A percentile compares a stretch with the other conserved stretches of the same genome.
Evolutionary conservation across 2,329 filamentous ascomycete species (phyloP).

Genomic region (Coniella lustricola): DNA sequence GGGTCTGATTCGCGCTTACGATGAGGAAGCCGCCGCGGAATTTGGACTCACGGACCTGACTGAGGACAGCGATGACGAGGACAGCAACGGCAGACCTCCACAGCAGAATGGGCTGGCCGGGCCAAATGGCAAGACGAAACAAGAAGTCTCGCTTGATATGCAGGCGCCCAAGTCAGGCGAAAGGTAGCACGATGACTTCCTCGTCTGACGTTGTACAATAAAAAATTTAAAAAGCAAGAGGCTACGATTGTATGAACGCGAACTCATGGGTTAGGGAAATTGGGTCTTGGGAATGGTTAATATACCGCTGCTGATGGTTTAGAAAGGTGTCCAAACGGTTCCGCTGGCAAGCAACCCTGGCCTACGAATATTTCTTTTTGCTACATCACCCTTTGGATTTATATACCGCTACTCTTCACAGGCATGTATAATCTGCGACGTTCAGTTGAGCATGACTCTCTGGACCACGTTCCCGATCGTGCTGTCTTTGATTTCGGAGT

Average conservation of each 20-base stretch:
- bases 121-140: constrained; percentile 27
- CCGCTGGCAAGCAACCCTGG: neutral
- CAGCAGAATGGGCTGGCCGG: constrained; percentile 31
- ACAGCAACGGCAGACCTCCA: constrained; percentile 29
- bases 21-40: constrained; percentile 67
- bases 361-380: neutral
- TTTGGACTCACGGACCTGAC: constrained; percentile 75
- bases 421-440: constrained; percentile 9
- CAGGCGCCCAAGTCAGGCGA: constrained; percentile 39
- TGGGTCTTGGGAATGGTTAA: constrained; percentile 1
- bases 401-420: neutral
- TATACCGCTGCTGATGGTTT: neutral
- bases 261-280: constrained; percentile 5
- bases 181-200: constrained; percentile 19
- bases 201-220: constrained; percentile 8
- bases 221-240: neutral
- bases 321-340: neutral
- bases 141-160: constrained; percentile 39
- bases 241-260: constrained; percentile 8
- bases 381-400: neutral
- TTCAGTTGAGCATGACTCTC: too few relatives aligned
- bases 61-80: constrained; percentile 66
- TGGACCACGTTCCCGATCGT: too few relatives aligned
- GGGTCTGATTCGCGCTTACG: constrained; percentile 81
- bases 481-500: too few relatives aligned